phyloP scores from a whole-genome alignment of 495 filamentous ascomycete genomes.

The Cercophora sp. region DNA sequence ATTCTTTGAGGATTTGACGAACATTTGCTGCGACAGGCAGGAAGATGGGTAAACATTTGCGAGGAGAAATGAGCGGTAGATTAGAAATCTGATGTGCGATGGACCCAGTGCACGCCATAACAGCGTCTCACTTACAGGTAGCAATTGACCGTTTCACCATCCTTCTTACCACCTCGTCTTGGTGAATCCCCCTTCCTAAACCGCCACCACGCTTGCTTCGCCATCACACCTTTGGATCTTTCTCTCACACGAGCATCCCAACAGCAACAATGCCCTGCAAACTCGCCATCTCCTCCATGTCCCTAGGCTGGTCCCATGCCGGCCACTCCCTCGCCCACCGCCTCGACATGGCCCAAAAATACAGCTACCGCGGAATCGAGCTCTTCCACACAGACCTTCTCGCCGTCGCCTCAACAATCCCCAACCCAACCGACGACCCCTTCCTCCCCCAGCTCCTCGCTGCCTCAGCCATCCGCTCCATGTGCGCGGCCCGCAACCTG shows the following conservation, averaged over 20 bases:
- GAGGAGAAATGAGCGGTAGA: too few relatives aligned
- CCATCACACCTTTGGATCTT: too few relatives aligned
- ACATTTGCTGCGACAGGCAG: too few relatives aligned
- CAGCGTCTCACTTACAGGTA: too few relatives aligned
- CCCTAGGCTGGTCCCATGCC: constrained; percentile 56
- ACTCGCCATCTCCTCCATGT: constrained; percentile 65
- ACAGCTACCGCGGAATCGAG: constrained; percentile 70
- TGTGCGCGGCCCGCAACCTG: constrained; percentile 57
- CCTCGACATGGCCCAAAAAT: constrained; percentile 59
- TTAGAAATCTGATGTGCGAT: too few relatives aligned
- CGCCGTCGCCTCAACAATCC: constrained; percentile 44
- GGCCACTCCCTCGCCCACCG: constrained; percentile 61
- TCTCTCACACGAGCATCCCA: not conserved
- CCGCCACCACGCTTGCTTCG: too few relatives aligned
- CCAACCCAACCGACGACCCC: constrained; percentile 20
- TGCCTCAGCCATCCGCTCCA: constrained; percentile 47
- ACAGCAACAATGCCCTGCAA: constrained; percentile 23
- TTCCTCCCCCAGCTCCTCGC: constrained; percentile 52
- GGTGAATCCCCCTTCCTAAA: too few relatives aligned
- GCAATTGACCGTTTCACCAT: too few relatives aligned
- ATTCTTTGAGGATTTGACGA: too few relatives aligned
- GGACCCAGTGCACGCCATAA: too few relatives aligned
- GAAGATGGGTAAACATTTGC: too few relatives aligned
- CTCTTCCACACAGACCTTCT: constrained; percentile 77
- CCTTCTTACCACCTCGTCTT: too few relatives aligned